phyloP scores from a whole-genome alignment of 768 basidiomycete genomes.

The Mrakia blollopis region DNA sequence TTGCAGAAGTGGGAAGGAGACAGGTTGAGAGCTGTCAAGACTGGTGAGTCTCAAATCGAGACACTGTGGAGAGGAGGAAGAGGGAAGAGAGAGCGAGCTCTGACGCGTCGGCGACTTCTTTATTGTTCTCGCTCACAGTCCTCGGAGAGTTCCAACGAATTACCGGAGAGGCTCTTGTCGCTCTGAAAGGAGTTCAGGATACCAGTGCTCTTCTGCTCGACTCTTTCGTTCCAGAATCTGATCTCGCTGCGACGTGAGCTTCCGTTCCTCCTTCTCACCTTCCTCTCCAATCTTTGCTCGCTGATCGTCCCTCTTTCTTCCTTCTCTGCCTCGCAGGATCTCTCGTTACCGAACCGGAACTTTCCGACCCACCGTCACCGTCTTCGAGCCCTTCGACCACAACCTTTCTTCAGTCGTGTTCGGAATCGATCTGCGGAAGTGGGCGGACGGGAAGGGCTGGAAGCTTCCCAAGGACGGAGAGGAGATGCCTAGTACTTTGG shows the following conservation, averaged over 20 bases:
- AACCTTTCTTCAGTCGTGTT: conserved; percentile 19
- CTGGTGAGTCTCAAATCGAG: conserved; percentile 15
- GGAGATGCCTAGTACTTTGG: conserved; percentile 3
- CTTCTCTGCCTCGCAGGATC: background rate
- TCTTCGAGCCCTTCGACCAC: conserved; percentile 29
- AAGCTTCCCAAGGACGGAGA: conserved; percentile 23
- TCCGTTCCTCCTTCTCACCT: background rate
- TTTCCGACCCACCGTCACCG: conserved; percentile 24
- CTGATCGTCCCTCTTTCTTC: background rate
- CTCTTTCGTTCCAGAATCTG: conserved; percentile 24
- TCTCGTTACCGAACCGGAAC: conserved; percentile 26
- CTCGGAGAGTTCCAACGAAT: conserved; percentile 29
- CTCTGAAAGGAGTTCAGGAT: conserved; percentile 17
- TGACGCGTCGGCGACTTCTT: background rate
- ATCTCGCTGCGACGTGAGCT: conserved; percentile 24
- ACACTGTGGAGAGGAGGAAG: background rate
- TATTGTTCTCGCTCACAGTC: background rate
- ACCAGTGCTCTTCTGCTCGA: conserved; percentile 27
- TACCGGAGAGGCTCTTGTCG: background rate
- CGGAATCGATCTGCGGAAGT: conserved; percentile 15
- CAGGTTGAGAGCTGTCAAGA: conserved; percentile 28
- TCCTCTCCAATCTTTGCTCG: background rate
- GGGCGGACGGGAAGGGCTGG: conserved; percentile 28
- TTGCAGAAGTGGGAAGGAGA: conserved; percentile 31
- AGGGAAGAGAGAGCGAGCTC: background rate